These are phyloP conservation scores for Phytophthora nicotianae DNA, from an alignment of 352 stramenopile genomes.

Conservation along the genomic window DNA sequence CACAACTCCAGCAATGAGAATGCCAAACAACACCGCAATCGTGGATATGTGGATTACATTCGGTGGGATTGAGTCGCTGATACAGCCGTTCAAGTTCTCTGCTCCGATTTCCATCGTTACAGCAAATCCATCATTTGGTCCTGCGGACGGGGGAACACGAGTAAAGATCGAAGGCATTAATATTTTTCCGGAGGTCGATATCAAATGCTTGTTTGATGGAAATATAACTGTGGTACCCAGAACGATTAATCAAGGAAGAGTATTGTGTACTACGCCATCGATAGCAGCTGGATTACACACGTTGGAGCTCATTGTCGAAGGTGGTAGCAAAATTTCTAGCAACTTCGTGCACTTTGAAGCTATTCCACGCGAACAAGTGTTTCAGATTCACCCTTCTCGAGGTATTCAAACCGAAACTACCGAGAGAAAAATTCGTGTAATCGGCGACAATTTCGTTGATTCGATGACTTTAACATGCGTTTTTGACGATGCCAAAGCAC, in stretches of 20 bases:
- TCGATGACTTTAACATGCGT: slow-evolving; percentile 44
- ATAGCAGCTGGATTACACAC: slow-evolving; percentile 36
- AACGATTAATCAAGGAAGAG: background rate
- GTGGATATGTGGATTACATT: slow-evolving; percentile 48
- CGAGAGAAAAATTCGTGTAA: slow-evolving; percentile 38
- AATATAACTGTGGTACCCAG: slow-evolving; percentile 9
- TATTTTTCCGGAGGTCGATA: slow-evolving; percentile 21
- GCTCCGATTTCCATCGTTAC: slow-evolving; percentile 17
- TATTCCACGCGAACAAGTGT: slow-evolving; percentile 40
- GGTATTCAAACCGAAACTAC: slow-evolving; percentile 28
- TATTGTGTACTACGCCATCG: slow-evolving; percentile 36
- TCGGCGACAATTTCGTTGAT: slow-evolving; percentile 59
- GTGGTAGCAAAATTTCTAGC: slow-evolving; percentile 21
- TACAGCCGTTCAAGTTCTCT: slow-evolving; percentile 32
- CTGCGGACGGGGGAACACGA: slow-evolving; percentile 35
- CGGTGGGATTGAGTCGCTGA: slow-evolving; percentile 24
- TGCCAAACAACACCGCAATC: slow-evolving; percentile 1
- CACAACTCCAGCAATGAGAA: slow-evolving; percentile 21
- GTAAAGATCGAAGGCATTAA: slow-evolving; percentile 31
- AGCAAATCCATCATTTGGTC: slow-evolving; percentile 35
- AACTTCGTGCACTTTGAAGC: slow-evolving; percentile 40
- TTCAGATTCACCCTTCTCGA: slow-evolving; percentile 27
- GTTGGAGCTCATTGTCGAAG: slow-evolving; percentile 38
- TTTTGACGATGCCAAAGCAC: slow-evolving; percentile 43
- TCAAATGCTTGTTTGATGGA: slow-evolving; percentile 45